Evolutionary conservation across 1,284 basidiomycete genomes (phyloP).

Genomic region (Rhodotorula glutinis): DNA sequence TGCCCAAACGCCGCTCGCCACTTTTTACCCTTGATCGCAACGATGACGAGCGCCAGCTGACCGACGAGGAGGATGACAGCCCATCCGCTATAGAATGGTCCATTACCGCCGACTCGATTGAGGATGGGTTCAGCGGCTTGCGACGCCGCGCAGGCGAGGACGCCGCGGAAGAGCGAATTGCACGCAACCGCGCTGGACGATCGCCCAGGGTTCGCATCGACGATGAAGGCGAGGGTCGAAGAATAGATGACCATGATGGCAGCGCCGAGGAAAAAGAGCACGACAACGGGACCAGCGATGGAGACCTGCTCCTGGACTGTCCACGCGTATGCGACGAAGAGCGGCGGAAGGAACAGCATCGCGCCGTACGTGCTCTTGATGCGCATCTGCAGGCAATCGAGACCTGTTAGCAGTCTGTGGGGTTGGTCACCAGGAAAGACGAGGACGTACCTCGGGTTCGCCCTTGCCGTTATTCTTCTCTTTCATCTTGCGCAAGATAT

Average conservation of each 20-base stretch:
- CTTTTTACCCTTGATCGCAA: constrained; percentile 21
- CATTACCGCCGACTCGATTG: constrained; percentile 27
- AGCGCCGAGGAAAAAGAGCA: constrained; percentile 40
- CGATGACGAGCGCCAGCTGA: constrained; percentile 18
- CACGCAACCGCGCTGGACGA: constrained; percentile 64
- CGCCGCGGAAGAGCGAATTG: constrained; percentile 68
- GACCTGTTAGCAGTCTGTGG: not conserved
- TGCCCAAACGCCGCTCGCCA: constrained; percentile 18
- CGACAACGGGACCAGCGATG: constrained; percentile 22
- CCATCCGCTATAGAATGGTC: constrained; percentile 38
- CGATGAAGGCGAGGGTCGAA: constrained; percentile 66
- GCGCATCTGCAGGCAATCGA: constrained; percentile 48
- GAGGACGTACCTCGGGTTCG: constrained; percentile 44
- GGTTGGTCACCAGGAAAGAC: too few relatives aligned
- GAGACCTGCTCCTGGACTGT: constrained; percentile 59
- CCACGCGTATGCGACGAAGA: constrained; percentile 72
- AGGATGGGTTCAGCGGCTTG: constrained; percentile 38
- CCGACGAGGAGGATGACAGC: constrained; percentile 26
- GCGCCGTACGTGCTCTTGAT: constrained; percentile 40
- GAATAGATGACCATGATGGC: constrained; percentile 63
- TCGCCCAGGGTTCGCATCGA: constrained; percentile 71
- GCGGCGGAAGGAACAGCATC: constrained; percentile 46
- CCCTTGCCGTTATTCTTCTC: constrained; percentile 62
- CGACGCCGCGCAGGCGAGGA: constrained; percentile 26
- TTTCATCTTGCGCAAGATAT: constrained; percentile 59